Evolutionary conservation across 352 stramenopile genomes (phyloP).

Genomic region (Elongisporangium senticosum): DNA sequence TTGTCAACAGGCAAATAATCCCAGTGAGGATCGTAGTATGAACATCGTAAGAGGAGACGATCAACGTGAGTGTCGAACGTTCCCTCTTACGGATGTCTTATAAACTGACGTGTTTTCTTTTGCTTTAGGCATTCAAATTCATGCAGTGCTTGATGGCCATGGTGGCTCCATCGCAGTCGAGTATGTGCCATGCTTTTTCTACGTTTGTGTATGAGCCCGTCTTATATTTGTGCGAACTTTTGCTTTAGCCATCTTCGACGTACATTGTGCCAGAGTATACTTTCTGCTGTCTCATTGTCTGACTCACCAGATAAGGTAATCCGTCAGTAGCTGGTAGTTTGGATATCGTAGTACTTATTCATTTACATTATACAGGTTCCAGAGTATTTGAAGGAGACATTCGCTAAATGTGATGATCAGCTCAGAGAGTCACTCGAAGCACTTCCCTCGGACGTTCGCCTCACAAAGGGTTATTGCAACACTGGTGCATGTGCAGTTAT

Average conservation of each 20-base stretch:
- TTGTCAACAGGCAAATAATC: slow-evolving; percentile 37
- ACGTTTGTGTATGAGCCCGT: background rate
- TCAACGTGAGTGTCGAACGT: slow-evolving; percentile 12
- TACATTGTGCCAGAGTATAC: slow-evolving; percentile 33
- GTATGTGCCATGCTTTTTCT: slow-evolving; percentile 18
- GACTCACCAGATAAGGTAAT: slow-evolving; percentile 18
- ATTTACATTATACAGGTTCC: slow-evolving; percentile 8
- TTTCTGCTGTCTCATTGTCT: slow-evolving; percentile 15
- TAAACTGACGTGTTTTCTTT: background rate
- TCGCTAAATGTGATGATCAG: slow-evolving; percentile 44
- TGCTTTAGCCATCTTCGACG: slow-evolving; percentile 22
- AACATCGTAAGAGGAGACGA: slow-evolving; percentile 35
- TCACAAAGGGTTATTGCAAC: slow-evolving; percentile 71
- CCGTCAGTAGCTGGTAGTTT: background rate
- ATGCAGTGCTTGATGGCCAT: slow-evolving; percentile 66
- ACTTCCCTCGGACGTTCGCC: slow-evolving; percentile 26
- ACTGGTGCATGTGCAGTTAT: slow-evolving; percentile 60
- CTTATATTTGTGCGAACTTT: background rate
- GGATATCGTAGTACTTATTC: background rate
- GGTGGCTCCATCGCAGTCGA: slow-evolving; percentile 61
- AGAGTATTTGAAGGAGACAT: slow-evolving; percentile 27
- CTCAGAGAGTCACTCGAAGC: slow-evolving; percentile 51
- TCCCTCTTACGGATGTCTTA: background rate
- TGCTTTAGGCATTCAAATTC: slow-evolving; percentile 30
- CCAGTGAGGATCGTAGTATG: slow-evolving; percentile 62